Conservation (phyloP, 2,329 filamentous ascomycete species). For the Aspergillus pseudoviridinutans region DNA sequence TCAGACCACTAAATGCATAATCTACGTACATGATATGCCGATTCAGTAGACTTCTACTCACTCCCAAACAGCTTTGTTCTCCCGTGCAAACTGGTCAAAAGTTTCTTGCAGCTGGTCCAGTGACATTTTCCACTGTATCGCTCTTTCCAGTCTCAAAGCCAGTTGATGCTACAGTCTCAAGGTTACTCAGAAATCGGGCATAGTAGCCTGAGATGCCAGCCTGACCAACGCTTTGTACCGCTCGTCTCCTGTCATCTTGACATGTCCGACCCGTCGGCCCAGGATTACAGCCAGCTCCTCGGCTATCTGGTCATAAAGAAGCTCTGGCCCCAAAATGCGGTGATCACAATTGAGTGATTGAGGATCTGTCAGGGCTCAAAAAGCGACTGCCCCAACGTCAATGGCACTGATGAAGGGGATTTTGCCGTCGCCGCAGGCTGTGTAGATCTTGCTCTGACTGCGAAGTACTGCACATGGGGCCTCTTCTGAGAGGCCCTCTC, state of each 20-base stretch:
- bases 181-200: neutral
- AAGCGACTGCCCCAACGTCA: conserved; percentile 47
- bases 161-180: neutral
- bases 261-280: neutral
- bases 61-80: too few species aligned
- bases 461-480: conserved; percentile 31
- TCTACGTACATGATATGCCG: neutral
- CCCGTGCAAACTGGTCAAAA: neutral
- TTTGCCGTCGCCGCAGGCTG: conserved; percentile 42
- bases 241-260: neutral
- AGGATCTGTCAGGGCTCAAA: conserved; percentile 36
- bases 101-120: neutral
- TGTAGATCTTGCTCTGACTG: conserved; percentile 40
- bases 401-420: conserved; percentile 46
- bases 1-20: neutral
- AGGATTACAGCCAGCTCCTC: neutral
- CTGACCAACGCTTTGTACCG: neutral
- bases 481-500: conserved; percentile 45
- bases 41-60: too few species aligned
- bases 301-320: conserved; percentile 29
- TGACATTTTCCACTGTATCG: neutral
- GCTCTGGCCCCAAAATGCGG: conserved; percentile 29
- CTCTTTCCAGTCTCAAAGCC: neutral
- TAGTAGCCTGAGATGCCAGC: neutral
- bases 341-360: conserved; percentile 42